Conservation (phyloP, 106 monocot genomes). For the Phalaenopsis aphrodite region DNA sequence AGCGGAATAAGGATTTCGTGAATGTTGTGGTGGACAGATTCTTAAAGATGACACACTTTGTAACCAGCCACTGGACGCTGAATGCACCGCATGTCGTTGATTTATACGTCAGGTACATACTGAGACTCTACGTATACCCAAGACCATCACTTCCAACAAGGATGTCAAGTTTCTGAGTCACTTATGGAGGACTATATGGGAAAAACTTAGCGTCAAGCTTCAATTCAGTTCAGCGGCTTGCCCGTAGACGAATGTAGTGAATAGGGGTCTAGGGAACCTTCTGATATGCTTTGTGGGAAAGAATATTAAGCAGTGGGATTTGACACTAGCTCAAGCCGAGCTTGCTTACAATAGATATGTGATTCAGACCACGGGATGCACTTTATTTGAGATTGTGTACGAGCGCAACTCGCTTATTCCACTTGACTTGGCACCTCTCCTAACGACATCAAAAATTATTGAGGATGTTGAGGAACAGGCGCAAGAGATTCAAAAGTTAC, state of each 20-base stretch:
- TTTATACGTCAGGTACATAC: not conserved
- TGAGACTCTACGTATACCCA: not conserved
- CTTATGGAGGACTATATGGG: too few relatives aligned
- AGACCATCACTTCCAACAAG: not conserved
- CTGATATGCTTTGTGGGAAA: not conserved
- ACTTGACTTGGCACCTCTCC: constrained; percentile 1
- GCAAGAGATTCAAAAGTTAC: not conserved
- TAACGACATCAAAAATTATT: not conserved
- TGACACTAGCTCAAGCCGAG: too few relatives aligned
- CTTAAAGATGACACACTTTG: constrained; percentile 10
- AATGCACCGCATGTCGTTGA: not conserved
- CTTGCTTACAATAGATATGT: too few relatives aligned
- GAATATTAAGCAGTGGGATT: not conserved
- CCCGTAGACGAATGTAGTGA: not conserved
- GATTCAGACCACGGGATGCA: too few relatives aligned
- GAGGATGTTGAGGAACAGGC: not conserved
- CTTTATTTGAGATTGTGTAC: too few relatives aligned
- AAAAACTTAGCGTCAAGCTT: too few relatives aligned
- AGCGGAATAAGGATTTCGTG: not conserved
- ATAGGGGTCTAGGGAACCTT: not conserved
- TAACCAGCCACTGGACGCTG: not conserved
- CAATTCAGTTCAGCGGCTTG: not conserved
- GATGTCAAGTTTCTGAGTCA: not conserved
- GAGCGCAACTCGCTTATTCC: not conserved
- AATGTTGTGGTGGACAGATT: constrained; percentile 3